Evolutionary conservation across 2,329 filamentous ascomycete species (phyloP).

Genomic region (Calycina marina): DNA sequence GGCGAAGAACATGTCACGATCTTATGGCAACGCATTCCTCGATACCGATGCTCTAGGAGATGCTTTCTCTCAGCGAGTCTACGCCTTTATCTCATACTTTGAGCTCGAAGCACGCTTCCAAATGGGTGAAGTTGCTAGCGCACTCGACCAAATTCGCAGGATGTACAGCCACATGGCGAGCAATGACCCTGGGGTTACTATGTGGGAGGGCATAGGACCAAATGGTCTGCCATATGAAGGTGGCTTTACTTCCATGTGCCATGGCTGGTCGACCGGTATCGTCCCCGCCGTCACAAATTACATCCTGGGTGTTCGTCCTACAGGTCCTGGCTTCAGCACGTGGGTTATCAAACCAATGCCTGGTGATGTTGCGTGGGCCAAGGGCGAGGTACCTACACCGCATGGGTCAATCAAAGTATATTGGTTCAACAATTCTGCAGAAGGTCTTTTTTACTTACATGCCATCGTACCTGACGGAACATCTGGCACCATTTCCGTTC

Average conservation of each 20-base stretch:
- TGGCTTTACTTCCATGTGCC: conserved; percentile 32
- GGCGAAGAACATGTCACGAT: conserved; percentile 21
- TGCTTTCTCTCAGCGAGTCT: conserved; percentile 31
- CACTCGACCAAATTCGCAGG: conserved; percentile 30
- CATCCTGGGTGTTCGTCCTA: conserved; percentile 32
- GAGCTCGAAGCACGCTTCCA: conserved; percentile 35
- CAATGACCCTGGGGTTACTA: conserved; percentile 31
- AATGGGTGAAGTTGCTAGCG: conserved; percentile 22
- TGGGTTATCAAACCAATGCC: neutral
- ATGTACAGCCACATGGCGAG: conserved; percentile 35
- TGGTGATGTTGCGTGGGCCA: neutral
- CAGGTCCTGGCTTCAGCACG: conserved; percentile 28
- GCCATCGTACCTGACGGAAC: neutral
- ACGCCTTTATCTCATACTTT: conserved; percentile 38
- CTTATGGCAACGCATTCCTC: conserved; percentile 37
- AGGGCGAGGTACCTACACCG: neutral
- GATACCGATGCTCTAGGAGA: conserved; percentile 27
- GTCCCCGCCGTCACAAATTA: conserved; percentile 31
- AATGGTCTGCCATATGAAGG: conserved; percentile 30
- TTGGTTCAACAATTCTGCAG: neutral
- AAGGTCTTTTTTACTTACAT: neutral
- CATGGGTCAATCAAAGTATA: neutral
- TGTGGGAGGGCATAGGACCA: conserved; percentile 36
- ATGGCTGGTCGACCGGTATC: conserved; percentile 37
- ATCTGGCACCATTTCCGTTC: neutral